Conservation (phyloP, 73 alveolate species). For the Tetrahymena borealis region DNA sequence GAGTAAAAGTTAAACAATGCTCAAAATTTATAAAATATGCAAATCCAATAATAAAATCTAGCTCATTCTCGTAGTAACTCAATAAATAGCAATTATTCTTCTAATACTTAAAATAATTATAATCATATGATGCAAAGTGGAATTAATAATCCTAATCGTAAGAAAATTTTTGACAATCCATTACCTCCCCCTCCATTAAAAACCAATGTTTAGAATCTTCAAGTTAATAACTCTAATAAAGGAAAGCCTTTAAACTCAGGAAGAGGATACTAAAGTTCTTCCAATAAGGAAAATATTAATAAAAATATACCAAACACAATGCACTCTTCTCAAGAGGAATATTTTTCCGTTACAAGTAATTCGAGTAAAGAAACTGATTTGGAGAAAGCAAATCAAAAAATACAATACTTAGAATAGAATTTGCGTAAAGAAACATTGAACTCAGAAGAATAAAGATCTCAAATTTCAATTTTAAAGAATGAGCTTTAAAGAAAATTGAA, state of each 20-base stretch:
- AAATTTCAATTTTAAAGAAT: not conserved
- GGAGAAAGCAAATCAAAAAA: not conserved
- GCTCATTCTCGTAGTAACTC: not conserved
- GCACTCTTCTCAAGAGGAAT: not conserved
- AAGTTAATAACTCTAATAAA: not conserved
- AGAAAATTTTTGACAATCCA: not conserved
- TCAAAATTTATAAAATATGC: not conserved
- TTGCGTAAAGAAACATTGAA: not conserved
- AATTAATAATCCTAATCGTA: not conserved
- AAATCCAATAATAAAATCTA: not conserved
- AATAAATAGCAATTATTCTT: too few relatives aligned
- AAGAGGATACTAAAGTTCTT: not conserved
- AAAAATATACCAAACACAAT: not conserved
- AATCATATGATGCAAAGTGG: too few relatives aligned
- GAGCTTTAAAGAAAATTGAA: not conserved
- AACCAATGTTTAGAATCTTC: not conserved
- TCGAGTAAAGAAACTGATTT: not conserved
- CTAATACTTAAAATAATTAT: too few relatives aligned
- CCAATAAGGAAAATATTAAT: not conserved
- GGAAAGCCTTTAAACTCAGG: not conserved
- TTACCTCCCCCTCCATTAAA: not conserved
- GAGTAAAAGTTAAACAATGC: not conserved
- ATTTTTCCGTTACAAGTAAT: not conserved
- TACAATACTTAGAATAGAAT: not conserved
- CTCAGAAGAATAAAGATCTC: not conserved